These are phyloP conservation scores for Globisporangium nunn DNA, from an alignment of 352 stramenopile genomes.

Conservation along the genomic window DNA sequence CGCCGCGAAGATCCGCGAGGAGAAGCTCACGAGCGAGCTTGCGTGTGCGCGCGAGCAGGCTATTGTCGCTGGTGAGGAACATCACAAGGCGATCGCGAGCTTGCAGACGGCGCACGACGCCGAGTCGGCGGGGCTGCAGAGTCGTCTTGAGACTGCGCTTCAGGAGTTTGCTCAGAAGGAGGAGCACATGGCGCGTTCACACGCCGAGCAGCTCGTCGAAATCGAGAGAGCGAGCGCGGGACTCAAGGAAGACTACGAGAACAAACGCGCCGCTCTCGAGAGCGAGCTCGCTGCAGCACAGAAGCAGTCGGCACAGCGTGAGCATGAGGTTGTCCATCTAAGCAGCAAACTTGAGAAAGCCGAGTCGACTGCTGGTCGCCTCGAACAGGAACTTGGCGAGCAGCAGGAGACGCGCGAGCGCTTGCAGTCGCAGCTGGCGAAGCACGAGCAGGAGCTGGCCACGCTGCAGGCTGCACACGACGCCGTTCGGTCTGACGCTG, in stretches of 20 bases:
- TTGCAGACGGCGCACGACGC: constrained; percentile 2
- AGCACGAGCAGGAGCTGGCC: background rate
- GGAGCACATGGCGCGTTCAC: constrained; percentile 1
- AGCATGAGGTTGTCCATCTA: background rate
- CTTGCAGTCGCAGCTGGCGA: background rate
- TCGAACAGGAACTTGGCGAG: background rate
- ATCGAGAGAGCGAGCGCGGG: background rate
- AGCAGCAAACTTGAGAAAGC: background rate
- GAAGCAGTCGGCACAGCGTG: constrained; percentile 16
- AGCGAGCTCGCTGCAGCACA: constrained; percentile 4
- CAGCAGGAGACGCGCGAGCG: background rate
- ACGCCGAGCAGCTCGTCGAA: background rate
- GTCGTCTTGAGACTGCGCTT: background rate
- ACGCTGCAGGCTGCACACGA: background rate
- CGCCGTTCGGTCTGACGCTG: background rate
- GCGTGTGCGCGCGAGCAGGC: background rate
- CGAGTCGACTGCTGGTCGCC: background rate
- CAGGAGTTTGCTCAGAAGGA: constrained; percentile 3
- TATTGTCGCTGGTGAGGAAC: background rate
- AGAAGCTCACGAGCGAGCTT: background rate
- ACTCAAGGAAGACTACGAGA: constrained; percentile 1
- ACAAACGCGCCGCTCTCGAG: constrained; percentile 11
- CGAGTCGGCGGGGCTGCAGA: constrained; percentile 5
- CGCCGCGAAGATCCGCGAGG: constrained; percentile 4
- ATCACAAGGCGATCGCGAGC: constrained; percentile 6